Evolutionary conservation across 148 eudicot species (phyloP), one percentile per base, ranked within the genome.

Genomic region (Hydrangea macrophylla): DNA sequence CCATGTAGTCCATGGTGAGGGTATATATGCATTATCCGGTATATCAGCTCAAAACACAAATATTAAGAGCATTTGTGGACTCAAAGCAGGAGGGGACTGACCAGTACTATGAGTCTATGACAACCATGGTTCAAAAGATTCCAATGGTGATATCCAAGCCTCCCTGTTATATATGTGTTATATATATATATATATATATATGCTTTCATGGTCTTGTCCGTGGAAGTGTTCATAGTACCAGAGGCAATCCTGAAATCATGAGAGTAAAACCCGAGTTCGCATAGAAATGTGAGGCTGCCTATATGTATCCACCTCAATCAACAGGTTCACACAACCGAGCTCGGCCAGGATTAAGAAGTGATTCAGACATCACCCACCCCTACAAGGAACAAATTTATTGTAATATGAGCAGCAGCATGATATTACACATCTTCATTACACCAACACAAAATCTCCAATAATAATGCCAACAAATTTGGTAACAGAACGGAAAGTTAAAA

Each of bases 301-400:
- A 12, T 23, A 9, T 36, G n/a, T 28, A 27, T 7, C 18, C 42
- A 13, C 67, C 48, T 77, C 65, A 80, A 33, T 60, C 72, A 31
- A 20, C 68, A 63, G 67, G 40, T 32, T 70, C 77, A 75, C 79
- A 84, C 33, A 93, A 73, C 62, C 97, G 97, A 50, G 97, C 96
- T 72, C 88, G 80, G 40, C 99, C 99, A 20, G 99, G 99, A 89
- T 94, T 90, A 58, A 94, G 92, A 72, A 86, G 90, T 33, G 97
- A 90, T 66, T 88, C 99, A 9, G 96, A 94, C 99, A 94, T 94
- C 70, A 90, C 83, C 99, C 99, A 94, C 11, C 99, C 99, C 99
- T 94, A 86, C 72, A 71, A 64, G 25, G 74, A 4, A 37, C 7
- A 42, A 59, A 58, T 58, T 31, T 30, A 65, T 20, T 31, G n/a